Percentiles rank a stretch among this genome's conserved stretches.
These are phyloP conservation scores for Eutrema japonicum DNA, from an alignment of 345 rosid genomes.

Conservation along the genomic window DNA sequence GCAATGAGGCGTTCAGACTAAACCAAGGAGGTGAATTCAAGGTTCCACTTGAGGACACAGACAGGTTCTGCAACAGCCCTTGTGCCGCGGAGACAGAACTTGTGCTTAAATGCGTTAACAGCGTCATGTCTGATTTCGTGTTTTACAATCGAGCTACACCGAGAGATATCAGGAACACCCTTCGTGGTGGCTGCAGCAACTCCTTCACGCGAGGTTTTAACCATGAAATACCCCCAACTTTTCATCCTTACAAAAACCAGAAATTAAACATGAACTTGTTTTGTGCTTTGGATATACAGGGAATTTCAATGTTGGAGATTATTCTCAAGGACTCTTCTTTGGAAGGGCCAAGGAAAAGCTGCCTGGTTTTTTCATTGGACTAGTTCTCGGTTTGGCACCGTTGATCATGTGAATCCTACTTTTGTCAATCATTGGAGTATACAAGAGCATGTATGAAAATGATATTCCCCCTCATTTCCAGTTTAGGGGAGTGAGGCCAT, in stretches of 20 bases:
- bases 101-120: constrained; percentile 56
- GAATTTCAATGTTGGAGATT: constrained; percentile 52
- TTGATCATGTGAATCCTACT: constrained; percentile 32
- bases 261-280: constrained; percentile 3
- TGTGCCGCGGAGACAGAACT: constrained; percentile 56
- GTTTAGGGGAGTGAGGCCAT: constrained; percentile 4
- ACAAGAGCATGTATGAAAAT: constrained; percentile 7
- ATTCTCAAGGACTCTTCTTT: constrained; percentile 49
- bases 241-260: background rate
- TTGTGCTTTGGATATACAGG: constrained; percentile 42
- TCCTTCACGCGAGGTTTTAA: constrained; percentile 56
- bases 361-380: constrained; percentile 33
- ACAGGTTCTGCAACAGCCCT: constrained; percentile 58
- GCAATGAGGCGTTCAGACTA: constrained; percentile 54
- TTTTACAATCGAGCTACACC: constrained; percentile 57
- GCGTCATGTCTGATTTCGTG: constrained; percentile 49
- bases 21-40: constrained; percentile 54
- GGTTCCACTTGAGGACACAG: constrained; percentile 54
- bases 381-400: constrained; percentile 34
- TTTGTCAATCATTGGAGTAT: background rate
- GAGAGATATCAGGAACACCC: constrained; percentile 44
- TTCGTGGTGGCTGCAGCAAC: constrained; percentile 57
- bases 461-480: constrained; percentile 3
- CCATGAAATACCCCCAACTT: background rate
- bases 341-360: constrained; percentile 41